These are phyloP conservation scores for Nakaseomyces sp. DNA, from an alignment of 1,139 yeast genomes.

Conservation along the genomic window DNA sequence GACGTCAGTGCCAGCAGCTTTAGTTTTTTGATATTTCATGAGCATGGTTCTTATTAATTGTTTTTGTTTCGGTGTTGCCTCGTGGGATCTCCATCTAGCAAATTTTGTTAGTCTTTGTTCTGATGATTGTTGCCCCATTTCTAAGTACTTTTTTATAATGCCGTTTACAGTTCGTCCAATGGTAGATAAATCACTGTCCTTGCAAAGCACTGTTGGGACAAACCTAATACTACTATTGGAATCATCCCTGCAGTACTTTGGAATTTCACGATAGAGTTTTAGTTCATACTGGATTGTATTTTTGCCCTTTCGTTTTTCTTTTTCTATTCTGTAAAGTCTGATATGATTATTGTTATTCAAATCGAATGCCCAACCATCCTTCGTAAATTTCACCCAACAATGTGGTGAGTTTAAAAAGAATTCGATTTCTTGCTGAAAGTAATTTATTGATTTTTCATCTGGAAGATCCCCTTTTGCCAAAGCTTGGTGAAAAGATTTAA, in stretches of 20 bases:
- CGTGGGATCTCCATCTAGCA: conserved; percentile 30
- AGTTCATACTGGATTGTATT: conserved; percentile 8
- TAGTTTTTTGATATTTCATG: conserved; percentile 10
- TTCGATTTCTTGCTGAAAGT: conserved; percentile 12
- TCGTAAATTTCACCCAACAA: conserved; percentile 27
- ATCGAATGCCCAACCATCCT: conserved; percentile 25
- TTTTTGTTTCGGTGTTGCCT: conserved; percentile 29
- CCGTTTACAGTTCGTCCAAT: conserved; percentile 21
- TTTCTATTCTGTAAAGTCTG: conserved; percentile 17
- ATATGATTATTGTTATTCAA: conserved; percentile 19
- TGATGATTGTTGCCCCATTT: conserved; percentile 8
- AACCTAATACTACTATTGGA: conserved; percentile 13
- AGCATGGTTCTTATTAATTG: conserved; percentile 16
- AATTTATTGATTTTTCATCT: conserved; percentile 6
- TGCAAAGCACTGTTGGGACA: conserved; percentile 18
- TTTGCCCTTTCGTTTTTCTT: background rate
- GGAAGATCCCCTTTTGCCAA: conserved; percentile 5
- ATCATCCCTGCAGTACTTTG: conserved; percentile 12
- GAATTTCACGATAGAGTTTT: conserved; percentile 24
- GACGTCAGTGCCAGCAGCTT: conserved; percentile 8
- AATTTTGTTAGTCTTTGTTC: conserved; percentile 21
- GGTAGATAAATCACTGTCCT: conserved; percentile 15
- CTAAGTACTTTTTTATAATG: conserved; percentile 11
- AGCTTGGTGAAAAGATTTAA: conserved; percentile 24
- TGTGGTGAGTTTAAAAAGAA: conserved; percentile 20